A percentile compares a stretch with the other conserved stretches of the same genome.
Evolutionary conservation across 108 stramenopile species (phyloP).

Genomic region (Hondaea fermentalgiana): DNA sequence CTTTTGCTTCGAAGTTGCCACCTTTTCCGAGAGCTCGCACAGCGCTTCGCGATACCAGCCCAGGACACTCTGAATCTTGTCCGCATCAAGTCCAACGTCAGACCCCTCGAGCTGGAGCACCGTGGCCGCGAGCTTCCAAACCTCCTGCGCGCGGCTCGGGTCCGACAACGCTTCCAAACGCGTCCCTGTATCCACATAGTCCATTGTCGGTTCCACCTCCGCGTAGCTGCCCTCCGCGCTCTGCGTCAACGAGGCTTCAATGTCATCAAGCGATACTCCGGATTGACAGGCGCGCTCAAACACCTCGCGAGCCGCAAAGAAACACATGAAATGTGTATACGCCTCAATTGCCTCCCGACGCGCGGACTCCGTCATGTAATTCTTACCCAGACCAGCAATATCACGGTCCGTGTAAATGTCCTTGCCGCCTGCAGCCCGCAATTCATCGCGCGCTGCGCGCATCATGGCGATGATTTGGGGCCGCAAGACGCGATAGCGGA

Average conservation of each 20-base stretch:
- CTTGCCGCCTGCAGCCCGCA: conserved; percentile 32
- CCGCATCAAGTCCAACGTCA: background rate
- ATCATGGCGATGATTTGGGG: conserved; percentile 54
- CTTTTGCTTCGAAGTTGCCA: conserved; percentile 58
- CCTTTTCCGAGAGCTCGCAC: conserved; percentile 49
- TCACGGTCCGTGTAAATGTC: conserved; percentile 24
- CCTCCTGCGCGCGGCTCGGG: conserved; percentile 34
- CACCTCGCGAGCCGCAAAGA: conserved; percentile 64
- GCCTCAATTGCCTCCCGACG: conserved; percentile 57
- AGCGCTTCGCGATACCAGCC: conserved; percentile 42
- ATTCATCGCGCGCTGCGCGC: conserved; percentile 41
- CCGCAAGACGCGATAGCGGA: conserved; percentile 67
- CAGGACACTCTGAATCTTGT: background rate
- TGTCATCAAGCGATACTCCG: background rate
- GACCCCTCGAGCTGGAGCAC: background rate
- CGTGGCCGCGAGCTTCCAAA: background rate
- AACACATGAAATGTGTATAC: conserved; percentile 61
- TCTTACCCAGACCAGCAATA: conserved; percentile 55
- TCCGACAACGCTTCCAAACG: background rate
- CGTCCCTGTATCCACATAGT: background rate
- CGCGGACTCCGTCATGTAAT: conserved; percentile 52
- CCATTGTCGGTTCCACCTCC: background rate
- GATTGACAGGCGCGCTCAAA: conserved; percentile 18
- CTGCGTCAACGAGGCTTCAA: background rate
- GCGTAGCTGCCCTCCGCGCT: background rate